Conservation (phyloP, 768 basidiomycete genomes). For the Leccinum aurantiacum region DNA sequence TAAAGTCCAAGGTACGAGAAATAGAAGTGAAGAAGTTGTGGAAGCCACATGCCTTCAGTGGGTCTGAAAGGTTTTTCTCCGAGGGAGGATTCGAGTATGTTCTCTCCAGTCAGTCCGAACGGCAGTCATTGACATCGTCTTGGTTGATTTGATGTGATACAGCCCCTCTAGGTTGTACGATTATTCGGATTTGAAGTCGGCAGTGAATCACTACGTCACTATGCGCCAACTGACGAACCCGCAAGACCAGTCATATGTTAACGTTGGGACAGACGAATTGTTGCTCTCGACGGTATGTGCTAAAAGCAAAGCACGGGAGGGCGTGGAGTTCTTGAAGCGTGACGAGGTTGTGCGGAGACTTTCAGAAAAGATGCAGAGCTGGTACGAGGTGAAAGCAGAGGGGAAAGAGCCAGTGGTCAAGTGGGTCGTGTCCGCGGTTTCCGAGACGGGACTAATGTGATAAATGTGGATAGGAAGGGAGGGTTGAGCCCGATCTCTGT, state of each 20-base stretch:
- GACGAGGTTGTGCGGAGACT: constrained; percentile 60
- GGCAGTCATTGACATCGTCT: not conserved
- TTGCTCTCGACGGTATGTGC: constrained; percentile 38
- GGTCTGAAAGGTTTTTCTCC: constrained; percentile 59
- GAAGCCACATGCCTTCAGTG: constrained; percentile 60
- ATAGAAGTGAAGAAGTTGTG: constrained; percentile 67
- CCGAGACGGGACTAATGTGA: not conserved
- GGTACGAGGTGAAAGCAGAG: constrained; percentile 62
- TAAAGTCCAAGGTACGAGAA: constrained; percentile 46
- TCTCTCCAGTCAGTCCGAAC: not conserved
- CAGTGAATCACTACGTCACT: constrained; percentile 64
- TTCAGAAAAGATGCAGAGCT: constrained; percentile 68
- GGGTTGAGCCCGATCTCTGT: constrained; percentile 68
- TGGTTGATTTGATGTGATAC: not conserved
- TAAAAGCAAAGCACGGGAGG: constrained; percentile 32
- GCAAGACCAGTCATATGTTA: constrained; percentile 66
- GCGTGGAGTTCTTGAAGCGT: constrained; percentile 53
- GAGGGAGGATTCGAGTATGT: constrained; percentile 63
- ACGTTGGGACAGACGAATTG: constrained; percentile 50
- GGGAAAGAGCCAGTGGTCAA: constrained; percentile 58
- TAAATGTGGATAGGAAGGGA: constrained; percentile 61
- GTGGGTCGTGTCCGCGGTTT: constrained; percentile 39
- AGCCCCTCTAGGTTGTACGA: constrained; percentile 59
- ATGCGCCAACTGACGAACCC: constrained; percentile 62
- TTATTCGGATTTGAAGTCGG: constrained; percentile 51